Base-by-base conservation (phyloP, 2,329 filamentous ascomycete species). In the Penicillium aurantiogriseum region DNA sequence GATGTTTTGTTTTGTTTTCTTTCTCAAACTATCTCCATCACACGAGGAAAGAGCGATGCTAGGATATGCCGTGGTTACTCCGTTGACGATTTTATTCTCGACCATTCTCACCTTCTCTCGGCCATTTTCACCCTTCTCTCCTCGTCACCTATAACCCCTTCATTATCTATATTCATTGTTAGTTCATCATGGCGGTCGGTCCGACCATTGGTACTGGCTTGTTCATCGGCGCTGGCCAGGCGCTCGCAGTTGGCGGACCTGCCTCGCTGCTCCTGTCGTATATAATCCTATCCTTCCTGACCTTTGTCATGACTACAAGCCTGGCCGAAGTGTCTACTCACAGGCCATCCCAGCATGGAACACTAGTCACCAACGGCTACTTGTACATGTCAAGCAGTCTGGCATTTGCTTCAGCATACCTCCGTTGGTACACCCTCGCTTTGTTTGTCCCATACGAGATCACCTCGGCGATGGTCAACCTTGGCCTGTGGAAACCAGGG, bases 391-490 rank as follows among this genome's bases (percentile, higher is more conserved):
- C 74, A 25, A 67, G 65, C 42, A 76, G 73, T 46, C 52, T 77
- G 50, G 74, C 71, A 7, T 76, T 78, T 54, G 68, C 75, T 17
- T 65, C 75, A 17, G 70, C 71, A 27, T 75, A 73, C 50, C 68
- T 77, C 35, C 79, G 80, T 49, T 81, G 79, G 79, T 80, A 78
- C 53, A 70, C 75, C 1, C 63, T 75, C 43, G 73, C 77, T 4
- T 74, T 81, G 56, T 71, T 79, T 31, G 73, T 81, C 3, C 79
- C 77, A 52, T 81, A 83, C 58, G 86, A 89, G 71, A 85, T 88
- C 57, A 84, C 83, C 0, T 86, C 85, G n/a, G 84, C 85, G 29
- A 81, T 84, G 62, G 82, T 88, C 29, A 79, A 88, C 35, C 83
- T 88, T 63, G 75, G 83, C 57, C 83, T 83, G 65, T 89, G 86